Evolutionary conservation across 2,329 filamentous ascomycete species (phyloP).

Genomic region (Claviceps sp.): DNA sequence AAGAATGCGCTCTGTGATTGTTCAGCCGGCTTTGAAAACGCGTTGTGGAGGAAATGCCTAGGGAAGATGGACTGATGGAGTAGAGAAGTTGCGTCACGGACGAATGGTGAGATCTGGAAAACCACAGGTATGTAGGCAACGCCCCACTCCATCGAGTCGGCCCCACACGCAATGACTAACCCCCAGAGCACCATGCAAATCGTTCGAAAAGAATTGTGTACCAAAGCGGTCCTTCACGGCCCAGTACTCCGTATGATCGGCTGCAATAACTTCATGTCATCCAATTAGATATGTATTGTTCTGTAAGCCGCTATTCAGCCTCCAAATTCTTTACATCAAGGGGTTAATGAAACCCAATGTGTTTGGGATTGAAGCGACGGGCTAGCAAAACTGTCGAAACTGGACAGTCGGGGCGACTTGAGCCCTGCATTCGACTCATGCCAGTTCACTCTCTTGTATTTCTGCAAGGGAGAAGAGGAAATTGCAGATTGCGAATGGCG

Average conservation of each 20-base stretch:
- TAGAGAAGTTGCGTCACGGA: constrained; percentile 1
- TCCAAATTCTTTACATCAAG: no score
- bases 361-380: no score
- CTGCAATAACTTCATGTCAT: not conserved
- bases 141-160: not conserved
- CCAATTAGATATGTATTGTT: not conserved
- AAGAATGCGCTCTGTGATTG: not conserved
- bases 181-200: not conserved
- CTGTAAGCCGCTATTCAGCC: not conserved
- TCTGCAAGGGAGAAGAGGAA: no score
- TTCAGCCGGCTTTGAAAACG: not conserved
- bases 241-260: not conserved
- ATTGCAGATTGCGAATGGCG: no score
- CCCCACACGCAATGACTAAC: not conserved
- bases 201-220: no score
- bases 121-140: not conserved
- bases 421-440: no score
- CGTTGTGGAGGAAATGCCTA: not conserved
- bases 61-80: not conserved
- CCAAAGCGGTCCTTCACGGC: not conserved
- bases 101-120: not conserved
- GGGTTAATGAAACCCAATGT: not conserved
- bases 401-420: no score
- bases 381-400: no score
- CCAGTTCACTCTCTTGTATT: no score